phyloP scores from a whole-genome alignment of 139 green algal species.

The Microglena sp. region DNA sequence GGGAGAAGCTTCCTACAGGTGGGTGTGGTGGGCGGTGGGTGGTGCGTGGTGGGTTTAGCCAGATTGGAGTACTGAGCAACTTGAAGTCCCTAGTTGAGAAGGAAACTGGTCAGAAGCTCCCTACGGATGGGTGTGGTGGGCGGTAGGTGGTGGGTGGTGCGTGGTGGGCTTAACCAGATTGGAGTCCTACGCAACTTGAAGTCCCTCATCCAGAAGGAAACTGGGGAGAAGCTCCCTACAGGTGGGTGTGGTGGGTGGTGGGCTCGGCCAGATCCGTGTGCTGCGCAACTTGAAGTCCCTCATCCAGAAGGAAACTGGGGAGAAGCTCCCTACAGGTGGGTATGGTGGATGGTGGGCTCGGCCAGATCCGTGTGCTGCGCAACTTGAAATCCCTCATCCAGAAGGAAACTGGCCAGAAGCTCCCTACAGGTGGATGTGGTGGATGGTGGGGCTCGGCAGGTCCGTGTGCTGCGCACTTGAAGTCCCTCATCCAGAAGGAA shows the following conservation, averaged over 20 bases:
- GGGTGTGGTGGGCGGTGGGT: too few species aligned
- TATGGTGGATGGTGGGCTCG: too few species aligned
- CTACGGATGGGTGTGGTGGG: too few species aligned
- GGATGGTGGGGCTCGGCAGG: constrained; percentile 36
- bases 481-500: constrained; percentile 48
- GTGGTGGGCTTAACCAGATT: too few species aligned
- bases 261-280: constrained; percentile 43
- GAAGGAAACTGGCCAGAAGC: constrained; percentile 25
- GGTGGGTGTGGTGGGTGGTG: too few species aligned
- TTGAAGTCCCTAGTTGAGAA: constrained; percentile 51
- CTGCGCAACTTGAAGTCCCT: constrained; percentile 50
- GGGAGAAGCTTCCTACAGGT: constrained; percentile 41
- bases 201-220: too few species aligned
- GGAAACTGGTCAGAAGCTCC: constrained; percentile 34
- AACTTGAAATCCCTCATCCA: constrained; percentile 56
- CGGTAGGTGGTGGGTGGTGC: too few species aligned
- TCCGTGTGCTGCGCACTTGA: constrained; percentile 52
- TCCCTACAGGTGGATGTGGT: constrained; percentile 41
- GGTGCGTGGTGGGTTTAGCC: too few species aligned
- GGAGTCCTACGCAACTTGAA: too few species aligned
- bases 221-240: too few species aligned
- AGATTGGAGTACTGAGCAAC: constrained; percentile 49
- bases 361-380: constrained; percentile 48
- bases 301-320: constrained; percentile 45
- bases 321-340: constrained; percentile 39